Conservation (phyloP, 805 yeast genomes). For the Kuraishia capsulata region DNA sequence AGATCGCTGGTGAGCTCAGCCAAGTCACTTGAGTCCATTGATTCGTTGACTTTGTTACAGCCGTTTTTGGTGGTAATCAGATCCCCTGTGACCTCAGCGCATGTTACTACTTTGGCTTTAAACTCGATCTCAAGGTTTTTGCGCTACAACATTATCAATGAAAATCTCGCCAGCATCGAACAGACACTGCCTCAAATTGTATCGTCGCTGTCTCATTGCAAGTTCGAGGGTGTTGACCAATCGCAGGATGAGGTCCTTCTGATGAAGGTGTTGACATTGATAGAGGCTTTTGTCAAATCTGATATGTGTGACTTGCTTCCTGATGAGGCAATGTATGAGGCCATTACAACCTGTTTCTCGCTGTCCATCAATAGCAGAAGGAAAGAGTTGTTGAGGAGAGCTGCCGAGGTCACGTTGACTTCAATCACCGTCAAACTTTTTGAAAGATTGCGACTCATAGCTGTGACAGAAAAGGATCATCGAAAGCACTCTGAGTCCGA, state of each 20-base stretch:
- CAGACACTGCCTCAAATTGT: conserved; percentile 57
- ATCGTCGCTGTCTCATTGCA: conserved; percentile 79
- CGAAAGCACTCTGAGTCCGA: conserved; percentile 15
- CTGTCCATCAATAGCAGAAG: conserved; percentile 89
- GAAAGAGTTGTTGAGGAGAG: conserved; percentile 78
- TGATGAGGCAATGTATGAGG: conserved; percentile 79
- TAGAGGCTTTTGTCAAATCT: conserved; percentile 62
- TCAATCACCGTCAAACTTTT: conserved; percentile 65
- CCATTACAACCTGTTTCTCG: conserved; percentile 83
- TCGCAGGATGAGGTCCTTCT: conserved; percentile 86
- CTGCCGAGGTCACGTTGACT: conserved; percentile 78
- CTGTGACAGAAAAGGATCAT: conserved; percentile 21
- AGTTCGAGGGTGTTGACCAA: conserved; percentile 93
- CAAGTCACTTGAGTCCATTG: conserved; percentile 43
- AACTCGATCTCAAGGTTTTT: conserved; percentile 68
- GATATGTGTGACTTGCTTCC: conserved; percentile 57
- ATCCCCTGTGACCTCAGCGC: conserved; percentile 79
- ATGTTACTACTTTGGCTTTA: conserved; percentile 75
- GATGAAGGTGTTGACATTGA: conserved; percentile 67
- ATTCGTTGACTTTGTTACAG: conserved; percentile 64
- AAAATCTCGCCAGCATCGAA: conserved; percentile 42
- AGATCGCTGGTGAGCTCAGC: conserved; percentile 60
- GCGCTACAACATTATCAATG: conserved; percentile 56
- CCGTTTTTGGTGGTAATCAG: conserved; percentile 83
- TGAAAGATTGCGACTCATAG: conserved; percentile 45